Evolutionary conservation across 2,329 filamentous ascomycete species (phyloP).

Genomic region (Diaporthe amygdali): DNA sequence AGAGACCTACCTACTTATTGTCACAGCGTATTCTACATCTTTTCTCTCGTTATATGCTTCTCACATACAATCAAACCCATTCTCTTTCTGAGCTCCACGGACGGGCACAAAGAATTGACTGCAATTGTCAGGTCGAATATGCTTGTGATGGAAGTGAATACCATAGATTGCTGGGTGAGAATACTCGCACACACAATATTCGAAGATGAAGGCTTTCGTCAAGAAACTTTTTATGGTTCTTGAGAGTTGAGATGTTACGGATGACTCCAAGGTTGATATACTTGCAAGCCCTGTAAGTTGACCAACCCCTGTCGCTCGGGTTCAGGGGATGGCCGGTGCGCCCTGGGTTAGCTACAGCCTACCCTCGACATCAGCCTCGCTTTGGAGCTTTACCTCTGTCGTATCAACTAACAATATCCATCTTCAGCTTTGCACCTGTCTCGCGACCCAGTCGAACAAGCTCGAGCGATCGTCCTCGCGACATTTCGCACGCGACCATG

Average conservation of each 20-base stretch:
- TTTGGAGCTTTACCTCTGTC: background rate
- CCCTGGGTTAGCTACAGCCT: background rate
- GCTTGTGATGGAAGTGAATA: background rate
- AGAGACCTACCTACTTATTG: too few species aligned
- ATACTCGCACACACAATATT: too few species aligned
- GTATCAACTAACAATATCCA: background rate
- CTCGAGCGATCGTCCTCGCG: background rate
- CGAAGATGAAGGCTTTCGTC: background rate
- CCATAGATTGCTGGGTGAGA: background rate
- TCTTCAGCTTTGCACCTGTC: background rate
- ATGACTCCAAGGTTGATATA: background rate
- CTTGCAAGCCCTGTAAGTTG: background rate
- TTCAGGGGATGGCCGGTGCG: background rate
- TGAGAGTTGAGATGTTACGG: background rate
- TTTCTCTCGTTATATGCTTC: background rate
- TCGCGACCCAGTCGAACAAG: background rate
- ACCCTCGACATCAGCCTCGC: background rate
- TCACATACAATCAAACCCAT: background rate
- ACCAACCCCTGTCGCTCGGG: background rate
- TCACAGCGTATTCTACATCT: background rate
- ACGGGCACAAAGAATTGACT: background rate
- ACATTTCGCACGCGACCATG: slow-evolving; percentile 45
- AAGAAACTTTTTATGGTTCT: too few species aligned
- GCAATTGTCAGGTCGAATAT: background rate
- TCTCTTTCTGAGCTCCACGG: background rate